Base-by-base conservation (phyloP, 2,329 filamentous ascomycete genomes). In the Xylariaceae sp. region DNA sequence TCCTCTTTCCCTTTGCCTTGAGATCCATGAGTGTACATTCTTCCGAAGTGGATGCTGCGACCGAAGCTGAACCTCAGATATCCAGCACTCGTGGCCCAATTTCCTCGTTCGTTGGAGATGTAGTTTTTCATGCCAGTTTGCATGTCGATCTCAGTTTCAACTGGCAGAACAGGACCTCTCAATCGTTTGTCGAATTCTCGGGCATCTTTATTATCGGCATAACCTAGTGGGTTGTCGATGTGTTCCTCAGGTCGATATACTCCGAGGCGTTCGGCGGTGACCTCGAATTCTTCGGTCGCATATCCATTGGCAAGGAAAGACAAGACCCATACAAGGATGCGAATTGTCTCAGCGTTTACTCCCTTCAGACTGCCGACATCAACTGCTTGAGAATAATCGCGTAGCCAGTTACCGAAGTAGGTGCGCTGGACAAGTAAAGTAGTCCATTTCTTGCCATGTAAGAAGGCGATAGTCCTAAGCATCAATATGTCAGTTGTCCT, bases 101-200 rank as follows among this genome's bases (percentile, higher is more conserved):
- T 81, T 5, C 91, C 90, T 13, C 74, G 76, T 69, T 97, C 93
- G 64, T 97, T 97, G 54, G 93, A 86, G 60, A 99, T 97, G 70
- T 99, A 99, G 69, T 97, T 97, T 73, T 97, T 99, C 93, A 99
- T 96, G n/a, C 92, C 92, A 1, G 89, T 94, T 6, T 80, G 74
- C 33, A 74, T 73, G 63, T 94, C 89, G 51, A 94, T 81, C 54
- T 89, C 84, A 17, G 89, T 82, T 65, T 94, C 89, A 39, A 81
- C 71, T 5, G 81, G 79, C 54, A 83, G 75, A 9, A 97, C 84
- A 0, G 92, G 92, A 1, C 86, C 88, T 46, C 94, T 87, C 7
- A 97, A 82, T 22, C 94, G 86, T 36, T 79, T 73, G 67, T 97
- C 94, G 64, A 83, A 91, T 63, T 88, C 82, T 55, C 90, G 83